Percentiles rank a stretch among this genome's conserved stretches.
Conservation (phyloP, 768 basidiomycete species). For the Podaxis rugospora region DNA sequence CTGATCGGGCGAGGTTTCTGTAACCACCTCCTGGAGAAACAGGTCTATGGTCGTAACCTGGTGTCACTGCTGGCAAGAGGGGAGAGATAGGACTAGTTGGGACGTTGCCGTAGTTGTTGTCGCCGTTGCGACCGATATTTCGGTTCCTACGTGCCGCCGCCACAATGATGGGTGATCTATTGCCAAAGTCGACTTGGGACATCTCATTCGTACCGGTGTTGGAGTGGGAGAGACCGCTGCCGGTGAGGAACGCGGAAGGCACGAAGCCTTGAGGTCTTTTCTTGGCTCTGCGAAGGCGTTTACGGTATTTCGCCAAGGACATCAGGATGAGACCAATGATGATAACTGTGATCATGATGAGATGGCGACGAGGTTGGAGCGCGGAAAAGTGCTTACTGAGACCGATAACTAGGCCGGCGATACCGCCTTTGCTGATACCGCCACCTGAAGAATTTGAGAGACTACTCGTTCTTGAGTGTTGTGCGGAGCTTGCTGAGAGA, state of each 20-base stretch:
- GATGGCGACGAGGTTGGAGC: neutral
- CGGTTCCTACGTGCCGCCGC: neutral
- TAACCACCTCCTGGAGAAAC: neutral
- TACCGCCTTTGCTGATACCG: slow-evolving; percentile 12
- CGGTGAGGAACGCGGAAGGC: slow-evolving; percentile 13
- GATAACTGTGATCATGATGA: slow-evolving; percentile 15
- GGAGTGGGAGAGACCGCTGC: slow-evolving; percentile 4
- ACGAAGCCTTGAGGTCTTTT: slow-evolving; percentile 18
- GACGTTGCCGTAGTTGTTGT: neutral
- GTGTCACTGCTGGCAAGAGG: slow-evolving; percentile 2
- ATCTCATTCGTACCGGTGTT: slow-evolving; percentile 3
- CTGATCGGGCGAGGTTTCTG: neutral
- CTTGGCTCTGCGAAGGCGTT: slow-evolving; percentile 16
- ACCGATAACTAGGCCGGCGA: slow-evolving; percentile 12
- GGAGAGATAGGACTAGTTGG: slow-evolving; percentile 2
- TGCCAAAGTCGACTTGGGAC: neutral
- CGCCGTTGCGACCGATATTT: neutral
- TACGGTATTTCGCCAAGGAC: slow-evolving; percentile 15
- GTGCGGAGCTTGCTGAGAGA: neutral
- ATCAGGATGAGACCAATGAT: slow-evolving; percentile 16
- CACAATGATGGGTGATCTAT: neutral
- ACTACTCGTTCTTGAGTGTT: neutral
- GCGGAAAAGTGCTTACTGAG: slow-evolving; percentile 8
- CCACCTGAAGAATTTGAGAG: neutral
- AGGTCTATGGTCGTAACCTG: neutral